phyloP scores from a whole-genome alignment of 306 rosid species.

The Gleditsia sinensis region DNA sequence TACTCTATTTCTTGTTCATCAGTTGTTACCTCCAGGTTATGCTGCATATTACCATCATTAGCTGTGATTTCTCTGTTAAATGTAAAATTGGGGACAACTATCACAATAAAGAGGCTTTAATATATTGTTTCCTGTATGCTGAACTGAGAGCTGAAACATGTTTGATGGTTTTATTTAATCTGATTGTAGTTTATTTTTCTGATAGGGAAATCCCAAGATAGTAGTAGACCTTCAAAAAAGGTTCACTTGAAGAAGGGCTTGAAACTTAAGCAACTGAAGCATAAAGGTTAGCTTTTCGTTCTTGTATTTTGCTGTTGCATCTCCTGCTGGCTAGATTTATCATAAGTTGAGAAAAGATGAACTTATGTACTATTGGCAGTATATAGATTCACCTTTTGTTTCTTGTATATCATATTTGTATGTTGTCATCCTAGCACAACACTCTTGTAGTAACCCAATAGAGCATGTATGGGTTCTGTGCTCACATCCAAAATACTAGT shows the following conservation, averaged over 20 bases:
- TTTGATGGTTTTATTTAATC: not conserved
- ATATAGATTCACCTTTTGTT: not conserved
- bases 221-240: slow-evolving; percentile 30
- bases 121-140: not conserved
- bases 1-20: not conserved
- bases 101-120: not conserved
- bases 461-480: too few relatives aligned
- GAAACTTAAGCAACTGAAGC: slow-evolving; percentile 61
- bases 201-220: slow-evolving; percentile 41
- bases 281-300: slow-evolving; percentile 44
- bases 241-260: slow-evolving; percentile 59
- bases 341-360: not conserved
- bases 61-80: not conserved
- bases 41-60: not conserved
- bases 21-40: not conserved
- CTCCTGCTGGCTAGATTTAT: not conserved
- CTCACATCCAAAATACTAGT: not conserved
- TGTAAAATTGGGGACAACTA: not conserved
- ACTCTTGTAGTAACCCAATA: too few relatives aligned
- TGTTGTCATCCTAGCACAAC: too few relatives aligned
- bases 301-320: not conserved
- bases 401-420: too few relatives aligned
- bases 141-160: not conserved
- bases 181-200: slow-evolving; percentile 20
- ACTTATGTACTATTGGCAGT: not conserved